These are phyloP conservation scores for Ambrosia hybrid DNA, from an alignment of 140 eudicot genomes.

Conservation along the genomic window DNA sequence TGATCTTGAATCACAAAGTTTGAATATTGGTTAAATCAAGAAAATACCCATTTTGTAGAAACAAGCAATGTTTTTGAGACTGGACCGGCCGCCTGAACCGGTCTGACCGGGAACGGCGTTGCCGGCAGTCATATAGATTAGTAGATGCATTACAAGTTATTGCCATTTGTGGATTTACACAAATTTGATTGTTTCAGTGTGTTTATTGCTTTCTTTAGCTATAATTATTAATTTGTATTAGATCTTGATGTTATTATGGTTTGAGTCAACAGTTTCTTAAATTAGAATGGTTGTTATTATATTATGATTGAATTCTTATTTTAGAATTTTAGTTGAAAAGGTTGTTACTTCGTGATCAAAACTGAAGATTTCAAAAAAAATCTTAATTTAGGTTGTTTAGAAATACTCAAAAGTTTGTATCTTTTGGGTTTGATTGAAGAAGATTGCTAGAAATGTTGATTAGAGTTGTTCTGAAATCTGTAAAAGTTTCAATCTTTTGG, in stretches of 20 bases:
- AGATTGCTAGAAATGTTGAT: conserved; percentile 14
- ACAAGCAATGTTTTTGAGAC: too few species aligned
- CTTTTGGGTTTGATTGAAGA: conserved; percentile 14
- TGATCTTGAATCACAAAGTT: too few species aligned
- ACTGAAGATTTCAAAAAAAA: conserved; percentile 1
- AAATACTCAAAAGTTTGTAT: background rate
- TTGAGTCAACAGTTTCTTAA: conserved; percentile 4
- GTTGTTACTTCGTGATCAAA: conserved; percentile 21
- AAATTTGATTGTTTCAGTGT: conserved; percentile 13
- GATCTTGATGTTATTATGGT: conserved; percentile 28
- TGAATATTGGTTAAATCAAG: too few species aligned
- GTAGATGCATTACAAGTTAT: conserved; percentile 19
- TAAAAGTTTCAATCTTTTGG: conserved; percentile 20
- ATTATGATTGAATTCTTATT: conserved; percentile 4
- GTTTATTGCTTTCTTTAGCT: conserved; percentile 19
- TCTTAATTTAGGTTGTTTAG: conserved; percentile 12
- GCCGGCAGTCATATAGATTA: too few species aligned
- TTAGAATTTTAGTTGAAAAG: conserved; percentile 34
- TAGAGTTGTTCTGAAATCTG: conserved; percentile 15
- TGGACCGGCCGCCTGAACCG: too few species aligned
- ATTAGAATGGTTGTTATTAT: conserved; percentile 8
- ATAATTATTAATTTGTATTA: background rate
- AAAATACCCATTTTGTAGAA: too few species aligned
- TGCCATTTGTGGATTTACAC: conserved; percentile 33
- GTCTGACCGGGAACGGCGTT: too few species aligned